These are phyloP conservation scores for Diaporthe sp. DNA, from an alignment of 2,329 filamentous ascomycete species.

Conservation along the genomic window DNA sequence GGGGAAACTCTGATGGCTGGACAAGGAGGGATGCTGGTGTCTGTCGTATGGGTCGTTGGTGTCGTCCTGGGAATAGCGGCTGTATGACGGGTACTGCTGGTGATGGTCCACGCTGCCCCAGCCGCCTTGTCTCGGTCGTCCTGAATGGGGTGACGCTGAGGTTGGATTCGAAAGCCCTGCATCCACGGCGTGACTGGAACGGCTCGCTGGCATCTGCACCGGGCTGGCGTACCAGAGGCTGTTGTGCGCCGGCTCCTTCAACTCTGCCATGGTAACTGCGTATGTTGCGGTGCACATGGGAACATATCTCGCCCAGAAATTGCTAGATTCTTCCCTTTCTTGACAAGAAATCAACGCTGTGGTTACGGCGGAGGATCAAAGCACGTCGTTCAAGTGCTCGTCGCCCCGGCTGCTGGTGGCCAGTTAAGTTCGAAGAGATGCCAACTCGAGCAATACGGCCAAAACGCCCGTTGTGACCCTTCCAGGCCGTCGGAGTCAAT, in stretches of 20 bases:
- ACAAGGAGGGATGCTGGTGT: constrained; percentile 62
- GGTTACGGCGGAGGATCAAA: constrained; percentile 30
- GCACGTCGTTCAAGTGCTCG: constrained; percentile 37
- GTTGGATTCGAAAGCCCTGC: constrained; percentile 61
- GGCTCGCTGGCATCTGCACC: constrained; percentile 65
- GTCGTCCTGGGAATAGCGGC: constrained; percentile 69
- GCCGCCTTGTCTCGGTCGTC: constrained; percentile 61
- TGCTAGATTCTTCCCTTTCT: constrained; percentile 32
- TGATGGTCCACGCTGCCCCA: constrained; percentile 60
- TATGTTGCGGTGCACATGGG: constrained; percentile 75
- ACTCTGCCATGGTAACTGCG: constrained; percentile 73
- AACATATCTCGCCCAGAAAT: constrained; percentile 58
- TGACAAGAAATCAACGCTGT: constrained; percentile 14
- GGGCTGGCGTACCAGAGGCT: constrained; percentile 71
- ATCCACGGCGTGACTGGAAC: constrained; percentile 66
- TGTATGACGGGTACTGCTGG: constrained; percentile 63
- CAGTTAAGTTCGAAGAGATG: constrained; percentile 28
- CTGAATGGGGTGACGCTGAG: constrained; percentile 62
- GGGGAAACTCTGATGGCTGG: constrained; percentile 66
- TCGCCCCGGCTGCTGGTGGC: constrained; percentile 19
- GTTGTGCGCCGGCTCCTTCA: constrained; percentile 72
- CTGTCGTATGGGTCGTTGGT: constrained; percentile 65
- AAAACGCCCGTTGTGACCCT: constrained; percentile 32
- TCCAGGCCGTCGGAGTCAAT: constrained; percentile 30
- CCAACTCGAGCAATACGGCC: constrained; percentile 36